Evolutionary conservation across 164 flowering plant genomes (phyloP), one percentile per base, ranked within the genome.

Genomic region (Kalanchoe fedtschenkoi): DNA sequence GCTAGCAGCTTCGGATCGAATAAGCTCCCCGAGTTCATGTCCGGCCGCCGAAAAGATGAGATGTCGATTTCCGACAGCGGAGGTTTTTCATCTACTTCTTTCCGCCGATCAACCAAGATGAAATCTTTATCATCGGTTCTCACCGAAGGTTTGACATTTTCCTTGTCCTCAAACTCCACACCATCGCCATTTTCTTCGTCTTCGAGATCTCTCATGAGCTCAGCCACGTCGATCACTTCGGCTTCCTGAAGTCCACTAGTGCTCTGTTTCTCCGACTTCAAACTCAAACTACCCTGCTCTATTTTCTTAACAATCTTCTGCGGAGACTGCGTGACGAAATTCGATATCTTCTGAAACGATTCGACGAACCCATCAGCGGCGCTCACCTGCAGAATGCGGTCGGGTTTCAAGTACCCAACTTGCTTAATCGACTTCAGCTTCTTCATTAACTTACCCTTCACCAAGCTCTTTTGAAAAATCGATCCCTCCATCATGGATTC

Each of bases 361-460:
- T 70, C 73, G 3, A 64, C 24, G 19, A 68, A 62, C 60, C 73
- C 74, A 64, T 85, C 84, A 28, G 76, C 68, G 3, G 80, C 78
- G 51, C 65, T 69, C 19, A 76, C 74, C 37, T 80, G 86, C 30
- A 89, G 84, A 70, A 83, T 63, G 24, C 80, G 75, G n/a, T 74
- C 83, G 30, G 73, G 81, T 58, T 79, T 87, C 35, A 84, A 65
- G 65, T 76, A 71, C 30, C 67, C 76, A 38, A 80, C 74, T 30
- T 83, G 78, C 37, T 73, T 69, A 34, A 86, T 75, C 13, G 89
- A 72, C 68, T 85, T 88, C 62, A 92, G 69, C 68, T 85, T 89
- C 83, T 84, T 92, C 60, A 87, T 38, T 15, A 89, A 59, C 70
- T 71, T 89, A 26, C 91, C 96, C 64, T 81, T 90, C 56, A 51